These are phyloP conservation scores for Aspergillus persii DNA, from an alignment of 2,329 filamentous ascomycete genomes.

Conservation along the genomic window DNA sequence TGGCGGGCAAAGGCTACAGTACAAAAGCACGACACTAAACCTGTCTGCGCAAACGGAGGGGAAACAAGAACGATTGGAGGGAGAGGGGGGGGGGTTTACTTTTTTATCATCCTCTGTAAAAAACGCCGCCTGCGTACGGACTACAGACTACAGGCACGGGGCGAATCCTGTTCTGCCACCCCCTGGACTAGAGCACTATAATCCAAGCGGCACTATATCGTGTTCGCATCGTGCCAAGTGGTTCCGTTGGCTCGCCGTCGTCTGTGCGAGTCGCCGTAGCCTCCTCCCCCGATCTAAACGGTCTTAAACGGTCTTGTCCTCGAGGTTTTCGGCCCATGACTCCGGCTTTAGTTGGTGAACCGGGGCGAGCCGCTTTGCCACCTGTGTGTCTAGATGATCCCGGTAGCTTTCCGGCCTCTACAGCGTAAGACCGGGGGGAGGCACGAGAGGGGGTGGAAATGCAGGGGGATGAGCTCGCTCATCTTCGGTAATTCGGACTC, in stretches of 20 bases:
- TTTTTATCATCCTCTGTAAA: too few species aligned
- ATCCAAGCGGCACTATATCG: background rate
- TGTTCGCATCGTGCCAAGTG: background rate
- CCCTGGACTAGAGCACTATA: background rate
- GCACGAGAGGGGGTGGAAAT: background rate
- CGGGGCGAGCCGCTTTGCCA: background rate
- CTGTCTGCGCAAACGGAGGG: constrained; percentile 2
- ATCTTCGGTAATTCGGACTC: background rate
- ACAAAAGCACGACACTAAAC: constrained; percentile 5
- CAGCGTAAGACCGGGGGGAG: background rate
- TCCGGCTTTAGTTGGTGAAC: background rate
- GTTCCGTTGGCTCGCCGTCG: background rate
- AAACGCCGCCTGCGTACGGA: background rate
- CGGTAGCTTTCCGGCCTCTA: background rate
- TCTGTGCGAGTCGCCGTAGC: background rate
- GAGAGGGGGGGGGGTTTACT: too few species aligned
- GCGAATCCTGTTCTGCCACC: background rate
- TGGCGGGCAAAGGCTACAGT: background rate
- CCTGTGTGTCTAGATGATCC: background rate
- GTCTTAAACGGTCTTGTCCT: background rate
- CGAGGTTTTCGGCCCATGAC: background rate
- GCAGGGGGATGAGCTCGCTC: background rate
- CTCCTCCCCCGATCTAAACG: background rate
- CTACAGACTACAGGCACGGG: background rate
- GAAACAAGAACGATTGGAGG: background rate